Percentiles rank a stretch among this genome's conserved stretches.
These are phyloP conservation scores for sunflower (Helianthus annuus) DNA, from an alignment of 129 eudicot species.

Conservation along the genomic window DNA sequence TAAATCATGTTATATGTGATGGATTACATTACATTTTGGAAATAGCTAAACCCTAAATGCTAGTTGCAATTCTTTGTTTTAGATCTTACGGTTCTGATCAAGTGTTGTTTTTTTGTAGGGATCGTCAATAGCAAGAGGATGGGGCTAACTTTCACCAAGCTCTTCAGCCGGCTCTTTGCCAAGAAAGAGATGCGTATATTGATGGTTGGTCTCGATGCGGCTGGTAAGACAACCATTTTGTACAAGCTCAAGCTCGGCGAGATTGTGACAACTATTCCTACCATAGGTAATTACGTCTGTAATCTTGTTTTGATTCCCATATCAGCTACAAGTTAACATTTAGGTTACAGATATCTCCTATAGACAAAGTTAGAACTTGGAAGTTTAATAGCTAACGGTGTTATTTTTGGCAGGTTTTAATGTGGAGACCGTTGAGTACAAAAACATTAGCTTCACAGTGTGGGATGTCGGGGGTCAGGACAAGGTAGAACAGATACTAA, in stretches of 20 bases:
- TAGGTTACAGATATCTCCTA: not conserved
- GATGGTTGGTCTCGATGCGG: slow-evolving; percentile 99
- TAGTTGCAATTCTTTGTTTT: not conserved
- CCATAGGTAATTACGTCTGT: slow-evolving; percentile 63
- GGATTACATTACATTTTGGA: not conserved
- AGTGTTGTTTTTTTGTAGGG: slow-evolving; percentile 31
- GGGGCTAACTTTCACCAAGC: slow-evolving; percentile 92
- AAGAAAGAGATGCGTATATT: slow-evolving; percentile 97
- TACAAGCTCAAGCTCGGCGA: slow-evolving; percentile 99
- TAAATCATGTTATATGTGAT: not conserved
- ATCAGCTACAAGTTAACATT: not conserved
- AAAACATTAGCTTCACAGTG: slow-evolving; percentile 98
- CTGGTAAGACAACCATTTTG: slow-evolving; percentile 99
- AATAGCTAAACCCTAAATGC: not conserved
- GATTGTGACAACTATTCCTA: slow-evolving; percentile 96
- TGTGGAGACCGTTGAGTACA: slow-evolving; percentile 98
- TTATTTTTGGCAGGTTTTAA: slow-evolving; percentile 66
- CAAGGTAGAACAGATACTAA: slow-evolving; percentile 58
- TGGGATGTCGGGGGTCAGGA: slow-evolving; percentile 99
- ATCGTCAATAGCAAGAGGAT: slow-evolving; percentile 52
- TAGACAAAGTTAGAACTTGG: not conserved
- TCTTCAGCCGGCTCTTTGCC: slow-evolving; percentile 98
- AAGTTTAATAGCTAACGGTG: slow-evolving; percentile 3
- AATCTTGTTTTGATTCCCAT: slow-evolving; percentile 15
- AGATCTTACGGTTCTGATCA: slow-evolving; percentile 18